A percentile compares a stretch with the other conserved stretches of the same genome.
phyloP scores from a whole-genome alignment of 345 rosid species.

The Citrus glauca region DNA sequence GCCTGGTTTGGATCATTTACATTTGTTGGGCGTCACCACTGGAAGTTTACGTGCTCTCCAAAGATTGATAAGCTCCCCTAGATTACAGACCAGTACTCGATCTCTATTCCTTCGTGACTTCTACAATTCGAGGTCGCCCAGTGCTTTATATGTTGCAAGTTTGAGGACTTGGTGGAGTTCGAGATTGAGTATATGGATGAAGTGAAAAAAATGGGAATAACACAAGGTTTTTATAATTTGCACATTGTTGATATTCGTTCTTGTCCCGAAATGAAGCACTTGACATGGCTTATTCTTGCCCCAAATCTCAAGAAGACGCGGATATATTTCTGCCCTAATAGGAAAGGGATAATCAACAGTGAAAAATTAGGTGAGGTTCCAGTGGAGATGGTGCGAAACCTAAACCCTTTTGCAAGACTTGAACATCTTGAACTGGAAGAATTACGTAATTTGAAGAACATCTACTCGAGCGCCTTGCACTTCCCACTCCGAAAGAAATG shows the following conservation, averaged over 20 bases:
- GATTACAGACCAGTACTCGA: too few species aligned
- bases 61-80: not conserved
- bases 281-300: constrained; percentile 14
- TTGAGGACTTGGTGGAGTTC: not conserved
- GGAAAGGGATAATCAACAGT: not conserved
- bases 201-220: not conserved
- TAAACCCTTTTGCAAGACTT: too few species aligned
- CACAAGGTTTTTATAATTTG: not conserved
- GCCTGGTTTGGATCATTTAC: not conserved
- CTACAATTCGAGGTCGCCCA: too few species aligned
- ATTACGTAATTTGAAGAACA: too few species aligned
- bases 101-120: too few species aligned
- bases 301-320: not conserved
- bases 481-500: too few species aligned
- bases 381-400: too few species aligned
- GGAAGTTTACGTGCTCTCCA: not conserved
- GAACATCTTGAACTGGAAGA: too few species aligned
- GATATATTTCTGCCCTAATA: not conserved
- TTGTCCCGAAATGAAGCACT: not conserved
- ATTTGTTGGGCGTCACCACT: not conserved
- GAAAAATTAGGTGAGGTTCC: not conserved
- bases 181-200: not conserved
- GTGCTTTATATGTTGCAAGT: not conserved
- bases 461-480: too few species aligned
- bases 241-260: not conserved